Evolutionary conservation across 306 rosid species (phyloP).

Genomic region (Dryas octopetala): DNA sequence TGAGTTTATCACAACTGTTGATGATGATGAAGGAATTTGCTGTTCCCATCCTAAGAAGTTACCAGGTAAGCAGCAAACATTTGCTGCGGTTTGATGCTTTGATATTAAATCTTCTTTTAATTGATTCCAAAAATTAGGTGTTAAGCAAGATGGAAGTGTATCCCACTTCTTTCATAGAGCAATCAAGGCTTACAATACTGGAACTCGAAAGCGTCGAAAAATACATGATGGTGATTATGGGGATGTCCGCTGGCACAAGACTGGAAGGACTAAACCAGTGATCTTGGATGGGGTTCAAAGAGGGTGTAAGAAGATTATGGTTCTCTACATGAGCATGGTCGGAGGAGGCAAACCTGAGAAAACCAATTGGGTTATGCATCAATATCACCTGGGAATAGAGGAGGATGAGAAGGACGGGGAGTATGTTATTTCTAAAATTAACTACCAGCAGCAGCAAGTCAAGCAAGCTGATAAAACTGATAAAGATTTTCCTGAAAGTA

Average conservation of each 20-base stretch:
- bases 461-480: constrained; percentile 52
- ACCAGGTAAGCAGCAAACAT: constrained; percentile 52
- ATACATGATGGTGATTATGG: constrained; percentile 59
- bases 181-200: constrained; percentile 81
- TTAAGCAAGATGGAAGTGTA: constrained; percentile 75
- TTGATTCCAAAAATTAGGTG: constrained; percentile 42
- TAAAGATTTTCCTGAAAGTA: constrained; percentile 50
- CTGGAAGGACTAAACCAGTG: constrained; percentile 80
- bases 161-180: constrained; percentile 83
- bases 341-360: constrained; percentile 73
- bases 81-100: constrained; percentile 15
- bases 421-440: constrained; percentile 68
- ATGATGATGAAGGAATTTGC: constrained; percentile 69
- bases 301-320: constrained; percentile 90
- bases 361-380: constrained; percentile 92
- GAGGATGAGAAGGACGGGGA: constrained; percentile 80
- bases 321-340: constrained; percentile 51
- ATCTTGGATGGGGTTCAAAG: constrained; percentile 54
- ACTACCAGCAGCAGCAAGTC: constrained; percentile 64
- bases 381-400: constrained; percentile 72
- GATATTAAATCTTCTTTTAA: constrained; percentile 6
- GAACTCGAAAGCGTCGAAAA: constrained; percentile 78
- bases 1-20: constrained; percentile 64
- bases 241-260: constrained; percentile 94
- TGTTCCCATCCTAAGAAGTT: constrained; percentile 76